Conservation (phyloP, 192 early-diverging fungal genomes). For the Tieghemiomyces parasiticus region DNA sequence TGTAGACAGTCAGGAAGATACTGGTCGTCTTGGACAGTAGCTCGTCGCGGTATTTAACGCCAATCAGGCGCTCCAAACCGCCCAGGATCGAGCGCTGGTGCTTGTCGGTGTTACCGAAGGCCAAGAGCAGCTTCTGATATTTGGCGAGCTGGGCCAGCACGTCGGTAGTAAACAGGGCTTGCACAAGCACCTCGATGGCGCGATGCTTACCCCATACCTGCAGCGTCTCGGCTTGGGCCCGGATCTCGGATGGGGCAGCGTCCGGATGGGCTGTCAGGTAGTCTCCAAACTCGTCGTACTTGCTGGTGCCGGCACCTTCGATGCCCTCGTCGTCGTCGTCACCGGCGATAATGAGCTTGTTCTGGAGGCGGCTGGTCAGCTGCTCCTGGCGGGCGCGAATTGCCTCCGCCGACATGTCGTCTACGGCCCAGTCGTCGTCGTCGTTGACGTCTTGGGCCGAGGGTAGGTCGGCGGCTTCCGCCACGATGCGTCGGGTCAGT, state of each 20-base stretch:
- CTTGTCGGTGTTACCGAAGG: constrained; percentile 69
- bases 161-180: constrained; percentile 54
- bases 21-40: constrained; percentile 48
- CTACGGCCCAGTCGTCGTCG: constrained; percentile 65
- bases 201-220: constrained; percentile 61
- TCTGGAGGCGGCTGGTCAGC: constrained; percentile 32
- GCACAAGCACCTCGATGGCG: constrained; percentile 61
- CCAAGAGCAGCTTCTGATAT: constrained; percentile 46
- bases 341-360: constrained; percentile 21
- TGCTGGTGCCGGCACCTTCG: constrained; percentile 32
- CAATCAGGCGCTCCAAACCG: constrained; percentile 78
- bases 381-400: constrained; percentile 58
- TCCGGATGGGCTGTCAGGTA: constrained; percentile 44
- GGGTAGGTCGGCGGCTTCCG: constrained; percentile 46
- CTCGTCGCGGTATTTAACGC: constrained; percentile 30
- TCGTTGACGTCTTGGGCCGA: constrained; percentile 31
- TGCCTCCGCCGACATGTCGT: constrained; percentile 65
- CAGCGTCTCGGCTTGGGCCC: constrained; percentile 62
- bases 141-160: constrained; percentile 53
- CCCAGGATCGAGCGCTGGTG: constrained; percentile 78
- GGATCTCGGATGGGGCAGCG: constrained; percentile 53
- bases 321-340: constrained; percentile 46
- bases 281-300: constrained; percentile 64
- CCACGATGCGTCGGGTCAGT: constrained; percentile 46
- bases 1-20: constrained; percentile 80